A percentile compares a stretch with the other conserved stretches of the same genome.
Evolutionary conservation across 2,329 filamentous ascomycete genomes (phyloP).

Genomic region (Colletotrichum sp.): DNA sequence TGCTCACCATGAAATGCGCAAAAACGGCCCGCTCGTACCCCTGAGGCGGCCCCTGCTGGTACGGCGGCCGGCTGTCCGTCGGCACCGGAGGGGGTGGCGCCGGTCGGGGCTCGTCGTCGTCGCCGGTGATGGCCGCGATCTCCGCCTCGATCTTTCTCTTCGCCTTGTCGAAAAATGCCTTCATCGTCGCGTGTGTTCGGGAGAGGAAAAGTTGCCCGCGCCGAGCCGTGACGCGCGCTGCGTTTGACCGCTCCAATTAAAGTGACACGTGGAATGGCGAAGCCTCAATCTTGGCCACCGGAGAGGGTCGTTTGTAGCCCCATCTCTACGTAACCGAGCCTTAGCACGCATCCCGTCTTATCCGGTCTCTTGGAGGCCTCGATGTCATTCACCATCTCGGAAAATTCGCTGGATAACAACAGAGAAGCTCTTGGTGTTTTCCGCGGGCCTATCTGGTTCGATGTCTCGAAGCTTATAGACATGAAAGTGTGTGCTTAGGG

Average conservation of each 20-base stretch:
- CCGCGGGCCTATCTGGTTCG: neutral
- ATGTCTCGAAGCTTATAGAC: neutral
- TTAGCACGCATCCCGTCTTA: constrained; percentile 19
- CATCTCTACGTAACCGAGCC: constrained; percentile 11
- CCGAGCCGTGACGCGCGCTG: constrained; percentile 1
- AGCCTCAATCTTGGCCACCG: constrained; percentile 15
- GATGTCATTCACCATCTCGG: neutral
- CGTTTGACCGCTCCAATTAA: constrained; percentile 16
- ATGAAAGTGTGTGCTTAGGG: neutral
- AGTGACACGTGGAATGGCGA: constrained; percentile 20
- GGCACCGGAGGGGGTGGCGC: neutral
- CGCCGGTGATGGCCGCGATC: constrained; percentile 15
- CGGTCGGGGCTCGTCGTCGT: constrained; percentile 9
- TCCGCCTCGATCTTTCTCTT: constrained; percentile 19
- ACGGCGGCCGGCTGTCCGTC: neutral
- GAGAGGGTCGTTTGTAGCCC: neutral
- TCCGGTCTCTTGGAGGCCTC: neutral
- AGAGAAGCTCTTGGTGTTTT: neutral
- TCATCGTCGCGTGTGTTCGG: constrained; percentile 1
- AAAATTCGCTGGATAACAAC: neutral
- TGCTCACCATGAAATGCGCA: constrained; percentile 18
- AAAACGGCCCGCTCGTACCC: constrained; percentile 10
- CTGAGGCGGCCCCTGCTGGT: neutral
- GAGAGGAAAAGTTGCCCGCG: neutral
- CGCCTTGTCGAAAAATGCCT: constrained; percentile 16